A percentile compares a stretch with the other conserved stretches of the same genome.
Conservation (phyloP, 169 alveolate genomes). For the Eimeria mitis region DNA sequence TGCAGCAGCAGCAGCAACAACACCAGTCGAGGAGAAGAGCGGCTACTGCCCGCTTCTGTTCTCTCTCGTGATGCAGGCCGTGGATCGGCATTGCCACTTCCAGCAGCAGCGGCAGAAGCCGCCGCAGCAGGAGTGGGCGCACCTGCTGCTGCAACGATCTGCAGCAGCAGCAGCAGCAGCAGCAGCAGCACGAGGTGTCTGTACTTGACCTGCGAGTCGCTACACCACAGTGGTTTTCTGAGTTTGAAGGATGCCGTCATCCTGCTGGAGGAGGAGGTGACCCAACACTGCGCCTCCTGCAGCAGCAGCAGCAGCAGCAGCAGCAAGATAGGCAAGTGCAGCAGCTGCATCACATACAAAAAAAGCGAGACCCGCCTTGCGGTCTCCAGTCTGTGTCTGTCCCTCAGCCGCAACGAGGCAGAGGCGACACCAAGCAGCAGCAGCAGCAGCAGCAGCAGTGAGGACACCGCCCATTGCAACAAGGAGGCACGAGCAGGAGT, state of each 20-base stretch:
- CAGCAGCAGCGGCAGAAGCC: background rate
- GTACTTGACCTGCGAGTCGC: conserved; percentile 47
- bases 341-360: conserved; percentile 39
- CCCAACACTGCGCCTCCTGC: conserved; percentile 45
- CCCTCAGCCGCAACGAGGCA: background rate
- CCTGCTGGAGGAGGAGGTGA: conserved; percentile 62
- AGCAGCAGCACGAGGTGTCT: conserved; percentile 66
- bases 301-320: conserved; percentile 53
- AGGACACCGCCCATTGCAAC: background rate
- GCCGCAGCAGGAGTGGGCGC: background rate
- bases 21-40: background rate
- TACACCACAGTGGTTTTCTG: conserved; percentile 49
- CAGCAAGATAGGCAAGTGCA: conserved; percentile 9
- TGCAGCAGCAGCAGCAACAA: conserved; percentile 25
- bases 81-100: background rate
- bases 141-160: background rate
- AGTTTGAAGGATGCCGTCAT: conserved; percentile 21
- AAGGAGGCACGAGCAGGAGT: background rate
- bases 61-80: background rate
- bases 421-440: conserved; percentile 9
- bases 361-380: conserved; percentile 57
- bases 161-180: conserved; percentile 24
- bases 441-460: conserved; percentile 48
- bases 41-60: conserved; percentile 4
- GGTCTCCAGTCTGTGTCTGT: conserved; percentile 11